A percentile compares a stretch with the other conserved stretches of the same genome.
phyloP scores from a whole-genome alignment of 352 stramenopile genomes.

The Globisporangium paddicum region DNA sequence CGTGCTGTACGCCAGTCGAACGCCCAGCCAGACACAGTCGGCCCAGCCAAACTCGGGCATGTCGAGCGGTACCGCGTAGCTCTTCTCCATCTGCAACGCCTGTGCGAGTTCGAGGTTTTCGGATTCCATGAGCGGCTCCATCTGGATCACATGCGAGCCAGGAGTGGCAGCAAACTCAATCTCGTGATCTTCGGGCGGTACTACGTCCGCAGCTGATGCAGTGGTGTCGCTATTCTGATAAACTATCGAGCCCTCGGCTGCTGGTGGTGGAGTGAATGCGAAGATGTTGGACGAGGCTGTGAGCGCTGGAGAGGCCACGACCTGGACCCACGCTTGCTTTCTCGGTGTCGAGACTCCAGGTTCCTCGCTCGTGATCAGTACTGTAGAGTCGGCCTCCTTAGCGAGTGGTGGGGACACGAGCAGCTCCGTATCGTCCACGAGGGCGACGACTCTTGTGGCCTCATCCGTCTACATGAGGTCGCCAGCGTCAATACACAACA shows the following conservation, averaged over 20 bases:
- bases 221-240: not conserved
- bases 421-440: slow-evolving; percentile 33
- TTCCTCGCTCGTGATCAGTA: not conserved
- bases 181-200: not conserved
- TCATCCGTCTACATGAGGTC: not conserved
- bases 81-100: slow-evolving; percentile 42
- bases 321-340: slow-evolving; percentile 47
- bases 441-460: slow-evolving; percentile 11
- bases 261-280: slow-evolving; percentile 23
- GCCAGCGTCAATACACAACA: no score
- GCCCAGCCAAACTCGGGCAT: slow-evolving; percentile 41
- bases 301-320: slow-evolving; percentile 5
- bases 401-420: not conserved
- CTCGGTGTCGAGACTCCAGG: not conserved
- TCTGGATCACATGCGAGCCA: slow-evolving; percentile 15
- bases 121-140: slow-evolving; percentile 6
- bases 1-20: slow-evolving; percentile 35
- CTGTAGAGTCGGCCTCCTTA: not conserved
- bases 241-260: not conserved
- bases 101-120: slow-evolving; percentile 21
- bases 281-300: slow-evolving; percentile 44
- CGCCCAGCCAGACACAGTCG: slow-evolving; percentile 45
- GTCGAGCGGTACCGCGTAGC: slow-evolving; percentile 31
- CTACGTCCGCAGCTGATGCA: not conserved
- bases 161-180: not conserved